These are phyloP conservation scores for Suillus spraguei DNA, from an alignment of 768 basidiomycete species.

Conservation along the genomic window DNA sequence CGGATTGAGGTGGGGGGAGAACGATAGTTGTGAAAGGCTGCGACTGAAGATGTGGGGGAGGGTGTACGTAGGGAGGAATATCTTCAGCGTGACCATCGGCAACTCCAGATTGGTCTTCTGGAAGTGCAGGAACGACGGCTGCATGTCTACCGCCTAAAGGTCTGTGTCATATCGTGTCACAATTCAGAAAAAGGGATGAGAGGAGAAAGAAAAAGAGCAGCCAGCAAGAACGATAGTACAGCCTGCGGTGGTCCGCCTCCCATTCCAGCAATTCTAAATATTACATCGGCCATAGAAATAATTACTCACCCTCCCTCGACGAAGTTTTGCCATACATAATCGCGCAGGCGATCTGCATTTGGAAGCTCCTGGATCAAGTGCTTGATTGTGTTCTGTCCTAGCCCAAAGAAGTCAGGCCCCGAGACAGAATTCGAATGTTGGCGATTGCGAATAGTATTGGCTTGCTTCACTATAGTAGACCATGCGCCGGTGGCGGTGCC, in stretches of 20 bases:
- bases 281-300: slow-evolving; percentile 1
- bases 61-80: slow-evolving; percentile 22
- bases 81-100: slow-evolving; percentile 28
- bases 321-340: slow-evolving; percentile 89
- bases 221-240: slow-evolving; percentile 12
- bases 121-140: slow-evolving; percentile 77
- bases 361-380: slow-evolving; percentile 87
- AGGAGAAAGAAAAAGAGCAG: slow-evolving; percentile 23
- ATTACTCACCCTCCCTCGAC: slow-evolving; percentile 79
- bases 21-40: slow-evolving; percentile 34
- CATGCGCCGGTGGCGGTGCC: slow-evolving; percentile 90
- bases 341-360: slow-evolving; percentile 66
- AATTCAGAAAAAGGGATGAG: slow-evolving; percentile 34
- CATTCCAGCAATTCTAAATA: slow-evolving; percentile 5
- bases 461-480: slow-evolving; percentile 81
- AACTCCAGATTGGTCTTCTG: slow-evolving; percentile 57
- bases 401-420: slow-evolving; percentile 86
- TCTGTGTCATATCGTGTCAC: slow-evolving; percentile 45
- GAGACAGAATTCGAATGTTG: slow-evolving; percentile 88
- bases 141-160: slow-evolving; percentile 82
- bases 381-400: slow-evolving; percentile 88
- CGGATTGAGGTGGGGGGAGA: slow-evolving; percentile 29
- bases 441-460: slow-evolving; percentile 77
- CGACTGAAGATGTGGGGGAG: slow-evolving; percentile 22
- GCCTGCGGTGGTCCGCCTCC: slow-evolving; percentile 5